Evolutionary conservation across 176 grass and related monocot species (phyloP), one percentile per base, ranked within the genome.

Genomic region (Cenchrus americanus): DNA sequence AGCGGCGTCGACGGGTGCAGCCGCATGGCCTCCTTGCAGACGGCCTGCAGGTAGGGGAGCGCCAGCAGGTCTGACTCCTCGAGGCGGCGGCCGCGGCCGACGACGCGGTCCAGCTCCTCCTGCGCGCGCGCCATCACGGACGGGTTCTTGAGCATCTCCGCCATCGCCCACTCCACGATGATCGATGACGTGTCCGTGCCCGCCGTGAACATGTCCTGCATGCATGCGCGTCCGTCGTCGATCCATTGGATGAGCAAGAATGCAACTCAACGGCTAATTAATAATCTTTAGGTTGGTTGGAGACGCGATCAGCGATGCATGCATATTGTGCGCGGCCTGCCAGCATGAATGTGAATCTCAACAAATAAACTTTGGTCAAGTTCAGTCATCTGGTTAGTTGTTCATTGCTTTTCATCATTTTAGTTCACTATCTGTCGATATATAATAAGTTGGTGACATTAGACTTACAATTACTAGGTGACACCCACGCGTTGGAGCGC

Each of bases 111-210:
- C 71, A 94, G 77, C 82, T 97, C 94, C 22, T 77, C 83, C 69
- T 97, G 91, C 15, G 85, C 70, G 2, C 78, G 82, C 61, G 40
- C 77, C 70, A 97, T 81, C 15, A 88, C 82, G 1, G 62, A 34
- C 22, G 91, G 91, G 72, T 88, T 94, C 82, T 78, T 79, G 5
- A 97, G 78, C 87, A 97, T 75, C 81, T 97, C 94, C 8, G 89
- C 82, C 63, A 97, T 21, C 65, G 94, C 89, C 94, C 94, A 97
- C 85, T 97, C 94, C 49, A 91, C 83, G 87, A 97, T 94, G 79
- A 97, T 90, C 2, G 94, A 88, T 9, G 94, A 97, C 23, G 94
- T 97, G 91, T 97, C 94, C 3, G 94, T 97, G 51, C 94, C 94
- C 0, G 94, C 94, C 8, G 94, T 97, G 94, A 97, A 97, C 83